Evolutionary conservation across 805 yeast genomes (phyloP).

Genomic region (Candida saitoana): DNA sequence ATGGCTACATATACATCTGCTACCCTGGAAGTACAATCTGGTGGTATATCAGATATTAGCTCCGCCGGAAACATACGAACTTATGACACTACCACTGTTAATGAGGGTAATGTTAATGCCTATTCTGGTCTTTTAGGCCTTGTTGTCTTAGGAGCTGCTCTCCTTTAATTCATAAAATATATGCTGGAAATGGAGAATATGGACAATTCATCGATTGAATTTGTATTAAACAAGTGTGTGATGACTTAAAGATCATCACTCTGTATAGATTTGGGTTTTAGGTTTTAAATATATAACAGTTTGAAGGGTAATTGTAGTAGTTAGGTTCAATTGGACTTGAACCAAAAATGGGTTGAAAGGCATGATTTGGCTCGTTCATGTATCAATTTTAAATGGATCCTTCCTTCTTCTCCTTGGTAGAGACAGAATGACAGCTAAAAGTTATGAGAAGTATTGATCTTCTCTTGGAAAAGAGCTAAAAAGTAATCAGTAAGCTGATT

Average conservation of each 20-base stretch:
- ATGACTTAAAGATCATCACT: too few species aligned
- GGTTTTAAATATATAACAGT: too few species aligned
- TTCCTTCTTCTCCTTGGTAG: constrained; percentile 25
- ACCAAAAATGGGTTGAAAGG: constrained; percentile 10
- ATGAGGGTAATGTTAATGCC: not conserved
- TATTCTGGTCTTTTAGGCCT: not conserved
- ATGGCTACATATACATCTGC: not conserved
- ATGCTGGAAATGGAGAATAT: too few species aligned
- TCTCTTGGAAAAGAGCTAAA: constrained; percentile 6
- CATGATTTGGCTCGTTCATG: constrained; percentile 21
- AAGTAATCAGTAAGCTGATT: too few species aligned
- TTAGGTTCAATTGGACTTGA: too few species aligned
- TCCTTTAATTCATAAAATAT: too few species aligned
- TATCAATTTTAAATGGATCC: constrained; percentile 22
- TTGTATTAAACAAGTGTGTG: too few species aligned
- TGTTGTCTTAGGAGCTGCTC: not conserved
- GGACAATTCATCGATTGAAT: too few species aligned
- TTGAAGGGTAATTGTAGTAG: too few species aligned
- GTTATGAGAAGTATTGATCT: constrained; percentile 12
- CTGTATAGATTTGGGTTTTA: too few species aligned
- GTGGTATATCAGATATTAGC: not conserved
- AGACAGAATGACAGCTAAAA: constrained; percentile 5
- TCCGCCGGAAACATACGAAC: not conserved
- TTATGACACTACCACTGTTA: not conserved
- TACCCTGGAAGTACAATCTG: not conserved